Conservation (phyloP, 257 asterid species). For the Nyctanthes arbortristis region DNA sequence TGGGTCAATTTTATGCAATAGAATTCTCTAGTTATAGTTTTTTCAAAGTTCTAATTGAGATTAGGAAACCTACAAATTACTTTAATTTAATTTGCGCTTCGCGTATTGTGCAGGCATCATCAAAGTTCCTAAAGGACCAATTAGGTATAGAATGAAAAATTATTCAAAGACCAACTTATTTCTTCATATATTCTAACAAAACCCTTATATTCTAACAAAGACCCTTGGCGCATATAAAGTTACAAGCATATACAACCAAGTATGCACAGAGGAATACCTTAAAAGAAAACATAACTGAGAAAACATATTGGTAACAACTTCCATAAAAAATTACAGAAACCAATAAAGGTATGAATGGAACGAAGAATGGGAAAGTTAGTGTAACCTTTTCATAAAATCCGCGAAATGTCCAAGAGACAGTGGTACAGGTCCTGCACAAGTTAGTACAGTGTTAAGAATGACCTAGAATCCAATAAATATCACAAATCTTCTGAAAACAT, state of each 20-base stretch:
- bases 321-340: background rate
- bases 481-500: conserved; percentile 4
- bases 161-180: background rate
- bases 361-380: conserved; percentile 20
- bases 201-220: background rate
- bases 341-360: conserved; percentile 10
- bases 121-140: background rate
- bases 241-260: conserved; percentile 12
- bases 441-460: conserved; percentile 20
- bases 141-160: background rate
- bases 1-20: background rate
- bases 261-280: background rate
- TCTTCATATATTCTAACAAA: background rate
- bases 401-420: conserved; percentile 96
- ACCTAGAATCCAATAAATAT: conserved; percentile 7
- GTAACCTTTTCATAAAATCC: conserved; percentile 92
- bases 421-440: conserved; percentile 86
- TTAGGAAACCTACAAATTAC: background rate
- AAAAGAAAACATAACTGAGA: background rate
- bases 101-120: background rate
- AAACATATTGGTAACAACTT: background rate
- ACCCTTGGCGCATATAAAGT: background rate
- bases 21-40: background rate
- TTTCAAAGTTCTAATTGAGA: background rate
- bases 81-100: background rate